Evolutionary conservation across 148 eudicot species (phyloP).

Genomic region (Agrostemma githago): DNA sequence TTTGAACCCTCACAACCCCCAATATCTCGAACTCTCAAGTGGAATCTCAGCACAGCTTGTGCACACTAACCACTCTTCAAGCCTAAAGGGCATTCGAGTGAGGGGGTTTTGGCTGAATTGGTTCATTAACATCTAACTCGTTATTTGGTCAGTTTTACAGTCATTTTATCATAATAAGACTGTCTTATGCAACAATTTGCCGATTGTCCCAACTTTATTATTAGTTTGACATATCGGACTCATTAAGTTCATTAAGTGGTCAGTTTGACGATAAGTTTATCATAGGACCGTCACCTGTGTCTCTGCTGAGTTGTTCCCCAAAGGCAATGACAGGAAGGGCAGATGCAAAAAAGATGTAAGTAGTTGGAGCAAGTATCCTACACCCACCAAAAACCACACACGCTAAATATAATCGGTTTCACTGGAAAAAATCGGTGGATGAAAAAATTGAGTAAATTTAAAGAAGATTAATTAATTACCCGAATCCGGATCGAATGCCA

Average conservation of each 20-base stretch:
- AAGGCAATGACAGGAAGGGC: slow-evolving; percentile 68
- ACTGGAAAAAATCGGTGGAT: not conserved
- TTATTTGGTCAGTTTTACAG: too few species aligned
- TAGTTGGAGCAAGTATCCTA: slow-evolving; percentile 61
- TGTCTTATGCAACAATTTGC: too few species aligned
- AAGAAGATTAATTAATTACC: slow-evolving; percentile 28
- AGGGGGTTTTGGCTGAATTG: too few species aligned
- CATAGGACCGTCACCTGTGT: slow-evolving; percentile 34
- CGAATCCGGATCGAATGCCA: slow-evolving; percentile 46
- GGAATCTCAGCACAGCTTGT: too few species aligned
- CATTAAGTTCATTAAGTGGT: not conserved
- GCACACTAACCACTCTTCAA: too few species aligned
- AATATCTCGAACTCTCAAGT: too few species aligned
- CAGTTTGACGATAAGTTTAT: not conserved
- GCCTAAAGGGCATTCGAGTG: too few species aligned
- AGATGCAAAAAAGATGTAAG: slow-evolving; percentile 61
- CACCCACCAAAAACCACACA: not conserved
- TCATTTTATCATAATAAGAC: too few species aligned
- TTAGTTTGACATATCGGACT: not conserved
- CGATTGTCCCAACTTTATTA: too few species aligned
- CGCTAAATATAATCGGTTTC: not conserved
- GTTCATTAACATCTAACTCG: too few species aligned
- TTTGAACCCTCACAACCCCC: too few species aligned
- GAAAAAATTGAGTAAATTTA: not conserved
- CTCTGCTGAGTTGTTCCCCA: slow-evolving; percentile 57